Conservation (phyloP, 1,284 basidiomycete genomes). For the Ustilago vetiveriae region DNA sequence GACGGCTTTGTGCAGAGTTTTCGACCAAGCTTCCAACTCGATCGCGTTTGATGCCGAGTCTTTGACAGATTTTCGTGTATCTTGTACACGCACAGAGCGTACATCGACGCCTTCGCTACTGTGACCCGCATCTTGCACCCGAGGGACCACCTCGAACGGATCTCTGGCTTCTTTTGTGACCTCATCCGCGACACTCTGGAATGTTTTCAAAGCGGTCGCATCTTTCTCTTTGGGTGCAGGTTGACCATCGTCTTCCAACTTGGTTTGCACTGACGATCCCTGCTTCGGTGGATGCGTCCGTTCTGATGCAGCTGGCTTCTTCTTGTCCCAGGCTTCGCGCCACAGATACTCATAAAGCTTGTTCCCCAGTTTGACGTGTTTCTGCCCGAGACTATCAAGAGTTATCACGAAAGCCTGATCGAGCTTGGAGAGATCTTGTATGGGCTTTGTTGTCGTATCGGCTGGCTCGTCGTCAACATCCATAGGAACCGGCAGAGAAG, state of each 20-base stretch:
- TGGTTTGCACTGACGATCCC: neutral
- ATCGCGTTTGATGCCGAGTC: neutral
- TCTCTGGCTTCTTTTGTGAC: constrained; percentile 2
- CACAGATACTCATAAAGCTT: constrained; percentile 77
- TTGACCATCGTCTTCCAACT: neutral
- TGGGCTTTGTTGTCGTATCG: neutral
- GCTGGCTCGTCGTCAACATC: constrained; percentile 9
- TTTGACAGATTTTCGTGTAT: constrained; percentile 1
- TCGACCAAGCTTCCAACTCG: constrained; percentile 19
- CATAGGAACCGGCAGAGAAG: constrained; percentile 7
- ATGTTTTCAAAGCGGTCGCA: neutral
- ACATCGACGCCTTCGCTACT: neutral
- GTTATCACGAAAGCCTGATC: constrained; percentile 48
- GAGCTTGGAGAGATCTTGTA: neutral
- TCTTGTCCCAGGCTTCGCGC: constrained; percentile 83
- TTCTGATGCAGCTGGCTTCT: constrained; percentile 62
- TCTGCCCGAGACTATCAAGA: constrained; percentile 82
- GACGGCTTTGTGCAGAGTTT: constrained; percentile 20
- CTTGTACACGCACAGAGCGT: constrained; percentile 19
- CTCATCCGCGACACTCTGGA: neutral
- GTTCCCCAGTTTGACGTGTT: constrained; percentile 75
- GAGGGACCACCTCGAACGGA: neutral
- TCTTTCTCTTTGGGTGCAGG: neutral
- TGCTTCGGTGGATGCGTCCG: neutral
- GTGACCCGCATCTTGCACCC: neutral